Percentiles rank a stretch among this genome's conserved stretches.
phyloP scores from a whole-genome alignment of 139 green algal species.

The Volvox africanus region DNA sequence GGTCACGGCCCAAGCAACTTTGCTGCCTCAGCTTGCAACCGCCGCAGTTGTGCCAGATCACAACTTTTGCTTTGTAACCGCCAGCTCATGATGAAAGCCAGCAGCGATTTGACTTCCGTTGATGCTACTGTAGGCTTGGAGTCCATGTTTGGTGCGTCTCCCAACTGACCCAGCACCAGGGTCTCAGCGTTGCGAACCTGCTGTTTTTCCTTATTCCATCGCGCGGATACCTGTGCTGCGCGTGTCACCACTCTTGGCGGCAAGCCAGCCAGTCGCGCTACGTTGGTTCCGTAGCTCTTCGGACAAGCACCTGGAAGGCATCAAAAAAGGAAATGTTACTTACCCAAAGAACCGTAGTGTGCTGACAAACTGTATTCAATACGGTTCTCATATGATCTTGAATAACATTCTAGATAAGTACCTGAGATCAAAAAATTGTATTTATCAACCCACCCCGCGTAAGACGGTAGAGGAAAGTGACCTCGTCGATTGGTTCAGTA shows the following conservation, averaged over 20 bases:
- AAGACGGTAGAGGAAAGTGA: conserved; percentile 97
- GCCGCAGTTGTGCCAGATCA: conserved; percentile 2
- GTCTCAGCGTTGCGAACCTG: not conserved
- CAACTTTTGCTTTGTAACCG: not conserved
- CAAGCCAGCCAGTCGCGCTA: conserved; percentile 94
- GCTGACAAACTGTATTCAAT: too few species aligned
- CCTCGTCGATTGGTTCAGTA: conserved; percentile 55
- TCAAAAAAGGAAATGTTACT: too few species aligned
- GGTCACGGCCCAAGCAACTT: not conserved
- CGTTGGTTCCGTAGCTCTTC: conserved; percentile 95
- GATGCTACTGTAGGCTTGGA: not conserved
- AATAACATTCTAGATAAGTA: too few species aligned
- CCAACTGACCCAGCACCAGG: not conserved
- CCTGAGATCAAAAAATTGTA: too few species aligned
- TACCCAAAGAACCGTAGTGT: too few species aligned
- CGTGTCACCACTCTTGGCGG: conserved; percentile 77
- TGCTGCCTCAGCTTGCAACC: not conserved
- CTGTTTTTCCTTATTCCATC: not conserved
- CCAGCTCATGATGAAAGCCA: not conserved
- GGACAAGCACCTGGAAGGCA: conserved; percentile 80
- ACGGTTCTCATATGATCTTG: too few species aligned
- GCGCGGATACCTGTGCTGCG: conserved; percentile 48
- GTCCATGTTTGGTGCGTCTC: not conserved
- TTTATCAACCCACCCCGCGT: not conserved
- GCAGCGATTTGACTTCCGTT: not conserved